A percentile compares a stretch with the other conserved stretches of the same genome.
Evolutionary conservation across 148 eudicot genomes (phyloP).

Genomic region (Beta vulgaris): DNA sequence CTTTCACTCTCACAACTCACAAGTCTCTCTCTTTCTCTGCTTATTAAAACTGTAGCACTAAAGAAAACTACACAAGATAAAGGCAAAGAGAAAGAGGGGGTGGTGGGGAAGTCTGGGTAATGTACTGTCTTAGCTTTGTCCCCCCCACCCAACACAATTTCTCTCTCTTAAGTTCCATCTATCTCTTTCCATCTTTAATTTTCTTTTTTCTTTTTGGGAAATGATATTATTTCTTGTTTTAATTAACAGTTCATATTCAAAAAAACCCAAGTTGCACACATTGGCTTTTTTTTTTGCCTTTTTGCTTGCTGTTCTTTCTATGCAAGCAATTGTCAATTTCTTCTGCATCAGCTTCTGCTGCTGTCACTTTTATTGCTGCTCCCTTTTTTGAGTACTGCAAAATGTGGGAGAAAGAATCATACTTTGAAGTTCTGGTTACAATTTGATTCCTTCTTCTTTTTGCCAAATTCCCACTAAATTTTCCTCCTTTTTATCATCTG

Average conservation of each 20-base stretch:
- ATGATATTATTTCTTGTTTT: not conserved
- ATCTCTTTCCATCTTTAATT: slow-evolving; percentile 16
- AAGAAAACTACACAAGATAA: slow-evolving; percentile 9
- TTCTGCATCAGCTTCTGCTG: slow-evolving; percentile 12
- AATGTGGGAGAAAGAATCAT: slow-evolving; percentile 47
- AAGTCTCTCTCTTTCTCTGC: not conserved
- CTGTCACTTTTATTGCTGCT: slow-evolving; percentile 36
- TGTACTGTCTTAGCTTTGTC: slow-evolving; percentile 27
- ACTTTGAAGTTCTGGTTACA: slow-evolving; percentile 44
- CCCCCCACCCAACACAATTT: slow-evolving; percentile 57
- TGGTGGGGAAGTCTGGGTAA: slow-evolving; percentile 10
- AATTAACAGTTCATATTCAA: slow-evolving; percentile 34
- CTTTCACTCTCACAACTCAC: not conserved
- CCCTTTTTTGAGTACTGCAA: slow-evolving; percentile 47
- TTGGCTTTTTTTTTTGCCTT: slow-evolving; percentile 43
- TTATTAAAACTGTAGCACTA: slow-evolving; percentile 6
- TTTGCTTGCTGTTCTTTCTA: slow-evolving; percentile 46
- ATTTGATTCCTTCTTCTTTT: slow-evolving; percentile 25
- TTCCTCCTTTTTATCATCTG: slow-evolving; percentile 26
- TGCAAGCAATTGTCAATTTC: slow-evolving; percentile 64
- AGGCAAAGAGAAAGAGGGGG: not conserved
- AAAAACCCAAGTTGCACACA: slow-evolving; percentile 16
- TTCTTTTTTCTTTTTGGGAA: not conserved
- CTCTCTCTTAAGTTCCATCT: no score
- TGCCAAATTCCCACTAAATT: slow-evolving; percentile 9